Evolutionary conservation across 441 rosid species (phyloP).

Genomic region (Omphalea diandra): DNA sequence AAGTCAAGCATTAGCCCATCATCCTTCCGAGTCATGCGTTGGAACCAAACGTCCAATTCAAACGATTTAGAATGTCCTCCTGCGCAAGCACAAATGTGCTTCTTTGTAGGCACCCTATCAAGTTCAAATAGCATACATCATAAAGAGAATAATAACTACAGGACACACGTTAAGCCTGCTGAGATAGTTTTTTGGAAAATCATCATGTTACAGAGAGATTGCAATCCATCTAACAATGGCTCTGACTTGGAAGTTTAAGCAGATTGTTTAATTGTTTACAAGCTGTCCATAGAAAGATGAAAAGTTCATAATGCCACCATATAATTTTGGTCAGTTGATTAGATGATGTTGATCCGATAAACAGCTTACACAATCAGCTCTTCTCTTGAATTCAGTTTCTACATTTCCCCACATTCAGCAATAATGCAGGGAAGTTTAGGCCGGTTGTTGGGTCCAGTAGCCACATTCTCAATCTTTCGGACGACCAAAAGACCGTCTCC

Average conservation of each 20-base stretch:
- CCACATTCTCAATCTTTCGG: slow-evolving; percentile 1
- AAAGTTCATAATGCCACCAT: not conserved
- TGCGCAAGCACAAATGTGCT: no score
- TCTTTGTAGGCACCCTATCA: no score
- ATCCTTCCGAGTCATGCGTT: no score
- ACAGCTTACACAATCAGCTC: not conserved
- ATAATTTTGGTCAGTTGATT: slow-evolving; percentile 13
- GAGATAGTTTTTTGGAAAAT: no score
- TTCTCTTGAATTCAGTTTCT: slow-evolving; percentile 17
- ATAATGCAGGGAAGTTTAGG: slow-evolving; percentile 77
- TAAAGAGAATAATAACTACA: no score
- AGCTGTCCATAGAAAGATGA: not conserved
- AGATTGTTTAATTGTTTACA: not conserved
- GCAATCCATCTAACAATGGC: no score
- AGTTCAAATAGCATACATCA: no score
- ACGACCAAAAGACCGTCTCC: slow-evolving; percentile 88
- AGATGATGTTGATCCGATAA: not conserved
- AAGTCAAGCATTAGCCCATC: no score
- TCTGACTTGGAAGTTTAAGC: not conserved
- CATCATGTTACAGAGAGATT: no score
- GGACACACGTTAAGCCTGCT: no score
- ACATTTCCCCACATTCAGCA: slow-evolving; percentile 98
- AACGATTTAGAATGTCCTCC: no score
- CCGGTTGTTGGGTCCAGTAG: slow-evolving; percentile 77
- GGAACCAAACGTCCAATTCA: no score